These are phyloP conservation scores for Paramyrothecium roridum DNA, from an alignment of 2,329 filamentous ascomycete genomes.

Conservation along the genomic window DNA sequence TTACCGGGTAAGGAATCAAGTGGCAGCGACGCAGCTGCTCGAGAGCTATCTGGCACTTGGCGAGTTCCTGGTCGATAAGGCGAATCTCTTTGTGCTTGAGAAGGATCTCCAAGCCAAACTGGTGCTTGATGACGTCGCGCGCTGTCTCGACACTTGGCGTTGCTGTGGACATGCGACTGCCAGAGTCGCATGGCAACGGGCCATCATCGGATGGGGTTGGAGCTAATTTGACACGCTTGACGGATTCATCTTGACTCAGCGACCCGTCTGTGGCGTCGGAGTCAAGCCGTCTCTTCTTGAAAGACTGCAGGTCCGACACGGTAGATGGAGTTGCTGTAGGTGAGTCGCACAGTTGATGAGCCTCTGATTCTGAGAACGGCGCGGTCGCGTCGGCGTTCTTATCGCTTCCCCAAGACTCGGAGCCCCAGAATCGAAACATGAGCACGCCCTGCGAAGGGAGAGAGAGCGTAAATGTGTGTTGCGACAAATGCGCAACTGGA, in stretches of 20 bases:
- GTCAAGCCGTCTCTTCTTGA: constrained; percentile 37
- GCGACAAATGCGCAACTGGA: constrained; percentile 11
- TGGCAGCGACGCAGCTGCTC: constrained; percentile 93
- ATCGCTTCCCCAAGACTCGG: constrained; percentile 56
- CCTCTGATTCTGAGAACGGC: constrained; percentile 31
- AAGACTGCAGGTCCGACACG: constrained; percentile 21
- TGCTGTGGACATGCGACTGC: constrained; percentile 8
- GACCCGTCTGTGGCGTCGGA: constrained; percentile 25
- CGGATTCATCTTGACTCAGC: constrained; percentile 18
- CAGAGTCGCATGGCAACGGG: constrained; percentile 12
- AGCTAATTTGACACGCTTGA: constrained; percentile 41
- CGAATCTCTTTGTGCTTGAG: constrained; percentile 93
- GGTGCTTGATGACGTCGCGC: constrained; percentile 74
- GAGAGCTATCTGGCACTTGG: constrained; percentile 88
- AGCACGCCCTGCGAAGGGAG: constrained; percentile 34
- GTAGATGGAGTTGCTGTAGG: constrained; percentile 20
- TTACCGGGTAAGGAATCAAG: constrained; percentile 83
- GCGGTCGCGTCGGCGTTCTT: constrained; percentile 40
- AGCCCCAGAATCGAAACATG: constrained; percentile 63
- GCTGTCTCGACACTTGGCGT: constrained; percentile 46
- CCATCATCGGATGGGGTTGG: constrained; percentile 17
- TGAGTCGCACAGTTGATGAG: constrained; percentile 21
- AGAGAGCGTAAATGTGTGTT: constrained; percentile 11
- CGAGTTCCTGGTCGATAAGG: constrained; percentile 91
- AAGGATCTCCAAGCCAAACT: constrained; percentile 88